Evolutionary conservation across 202 grass and related monocot species (phyloP).

Genomic region (Thinopyrum obtusiflorum): DNA sequence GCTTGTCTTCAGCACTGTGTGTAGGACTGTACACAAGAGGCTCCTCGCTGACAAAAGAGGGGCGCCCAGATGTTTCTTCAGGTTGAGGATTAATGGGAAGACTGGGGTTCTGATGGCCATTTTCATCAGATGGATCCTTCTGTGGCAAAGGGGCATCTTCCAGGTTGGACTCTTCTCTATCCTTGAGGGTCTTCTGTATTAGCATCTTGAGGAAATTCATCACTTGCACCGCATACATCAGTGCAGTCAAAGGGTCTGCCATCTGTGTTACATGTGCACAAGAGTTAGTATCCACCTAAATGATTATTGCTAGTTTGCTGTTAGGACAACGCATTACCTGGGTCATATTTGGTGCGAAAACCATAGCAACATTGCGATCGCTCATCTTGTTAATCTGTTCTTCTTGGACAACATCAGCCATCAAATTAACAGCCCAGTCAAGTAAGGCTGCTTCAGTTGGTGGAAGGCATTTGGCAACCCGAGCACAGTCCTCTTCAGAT

Average conservation of each 20-base stretch:
- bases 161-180: constrained; percentile 63
- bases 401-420: constrained; percentile 88
- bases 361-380: constrained; percentile 84
- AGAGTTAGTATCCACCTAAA: constrained; percentile 24
- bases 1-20: constrained; percentile 32
- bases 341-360: constrained; percentile 96
- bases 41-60: constrained; percentile 47
- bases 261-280: constrained; percentile 43
- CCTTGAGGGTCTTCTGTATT: constrained; percentile 80
- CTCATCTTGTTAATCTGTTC: constrained; percentile 89
- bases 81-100: constrained; percentile 34
- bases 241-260: constrained; percentile 90
- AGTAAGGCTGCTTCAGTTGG: constrained; percentile 66
- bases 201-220: constrained; percentile 98
- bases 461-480: constrained; percentile 62
- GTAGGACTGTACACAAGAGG: constrained; percentile 42
- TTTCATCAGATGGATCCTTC: constrained; percentile 70
- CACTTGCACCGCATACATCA: constrained; percentile 96
- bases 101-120: constrained; percentile 59
- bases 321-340: constrained; percentile 46
- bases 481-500: constrained; percentile 70
- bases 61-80: constrained; percentile 42
- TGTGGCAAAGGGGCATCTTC: constrained; percentile 42
- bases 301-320: not conserved
- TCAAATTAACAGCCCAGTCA: constrained; percentile 90